Evolutionary conservation across 768 basidiomycete species (phyloP), one percentile per base, ranked within the genome.

Genomic region (Lactarius sanguifluus): DNA sequence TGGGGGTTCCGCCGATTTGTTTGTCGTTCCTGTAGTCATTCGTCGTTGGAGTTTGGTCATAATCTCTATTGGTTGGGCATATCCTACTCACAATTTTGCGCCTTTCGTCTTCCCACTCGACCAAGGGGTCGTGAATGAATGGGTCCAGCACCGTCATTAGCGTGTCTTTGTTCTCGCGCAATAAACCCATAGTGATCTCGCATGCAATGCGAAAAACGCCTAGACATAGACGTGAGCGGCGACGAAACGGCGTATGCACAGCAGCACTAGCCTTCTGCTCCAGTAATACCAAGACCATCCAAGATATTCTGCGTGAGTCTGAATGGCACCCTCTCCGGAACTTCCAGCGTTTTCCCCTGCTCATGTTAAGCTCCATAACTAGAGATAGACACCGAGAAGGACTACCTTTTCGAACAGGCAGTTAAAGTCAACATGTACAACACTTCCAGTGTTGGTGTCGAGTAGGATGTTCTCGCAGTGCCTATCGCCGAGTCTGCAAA

Each of bases 381-480:
- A 20, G 40, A 57, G 9, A 20, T 55, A 28, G 23, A 32, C 20
- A 20, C n/a, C 41, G 8, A 50, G 54, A 13, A 55, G 23, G 12
- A 78, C 47, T 62, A 91, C 94, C 85, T 93, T 96, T 71, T 98
- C 97, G 71, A 99, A 99, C 18, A 98, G 81, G 78, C 95, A 97
- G 74, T 98, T 98, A 72, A 99, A 96, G 76, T 98, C 97, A 64
- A 98, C 95, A 71, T 99, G 97, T 1, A 98, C 89, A 9, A 91
- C 85, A 72, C 96, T 96, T 2, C 97, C 97, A 0, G 88, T 90
- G 70, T 87, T 89, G 5, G 79, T 82, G 72, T 99, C 97, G 55
- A 98, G 85, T 16, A 99, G 81, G 58, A 98, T 98, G 74, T 99
- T 99, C 78, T 98, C 96, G 71, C 90, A 87, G 74, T 99, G 97